Conservation (phyloP, 441 rosid genomes). For the Iberis amara region DNA sequence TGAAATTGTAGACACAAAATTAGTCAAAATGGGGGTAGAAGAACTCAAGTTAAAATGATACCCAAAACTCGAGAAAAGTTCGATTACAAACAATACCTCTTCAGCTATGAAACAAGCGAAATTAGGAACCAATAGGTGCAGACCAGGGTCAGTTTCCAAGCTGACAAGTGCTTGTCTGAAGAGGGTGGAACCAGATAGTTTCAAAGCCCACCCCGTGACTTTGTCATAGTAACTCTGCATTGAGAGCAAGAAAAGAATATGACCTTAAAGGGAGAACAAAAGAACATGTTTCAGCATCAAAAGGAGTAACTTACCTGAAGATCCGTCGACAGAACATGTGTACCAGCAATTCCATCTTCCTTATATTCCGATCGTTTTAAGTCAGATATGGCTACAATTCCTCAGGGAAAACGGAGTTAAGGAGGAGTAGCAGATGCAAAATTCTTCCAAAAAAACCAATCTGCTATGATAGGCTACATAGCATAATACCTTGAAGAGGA, state of each 20-base stretch:
- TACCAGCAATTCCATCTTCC: constrained; percentile 46
- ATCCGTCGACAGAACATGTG: constrained; percentile 48
- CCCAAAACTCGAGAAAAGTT: not conserved
- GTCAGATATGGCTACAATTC: constrained; percentile 36
- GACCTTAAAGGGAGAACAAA: not conserved
- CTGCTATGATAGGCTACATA: not conserved
- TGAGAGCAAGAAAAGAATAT: not conserved
- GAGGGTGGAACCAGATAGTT: constrained; percentile 36
- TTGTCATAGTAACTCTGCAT: constrained; percentile 57
- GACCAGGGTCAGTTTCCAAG: constrained; percentile 53
- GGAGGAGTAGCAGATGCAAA: not conserved
- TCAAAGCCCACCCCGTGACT: constrained; percentile 46
- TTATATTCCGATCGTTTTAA: constrained; percentile 36
- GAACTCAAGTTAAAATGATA: not conserved
- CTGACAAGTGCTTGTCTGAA: constrained; percentile 52
- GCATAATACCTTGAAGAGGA: constrained; percentile 40
- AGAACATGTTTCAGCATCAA: not conserved
- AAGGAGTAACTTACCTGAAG: constrained; percentile 46
- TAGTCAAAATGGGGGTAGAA: not conserved
- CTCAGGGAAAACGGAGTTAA: not conserved
- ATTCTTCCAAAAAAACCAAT: not conserved
- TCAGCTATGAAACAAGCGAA: constrained; percentile 57
- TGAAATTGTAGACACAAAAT: not conserved
- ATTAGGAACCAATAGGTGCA: constrained; percentile 53
- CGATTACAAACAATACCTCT: constrained; percentile 36